These are phyloP conservation scores for Dillenia turbinata DNA, from an alignment of 164 flowering plant species.

Conservation along the genomic window DNA sequence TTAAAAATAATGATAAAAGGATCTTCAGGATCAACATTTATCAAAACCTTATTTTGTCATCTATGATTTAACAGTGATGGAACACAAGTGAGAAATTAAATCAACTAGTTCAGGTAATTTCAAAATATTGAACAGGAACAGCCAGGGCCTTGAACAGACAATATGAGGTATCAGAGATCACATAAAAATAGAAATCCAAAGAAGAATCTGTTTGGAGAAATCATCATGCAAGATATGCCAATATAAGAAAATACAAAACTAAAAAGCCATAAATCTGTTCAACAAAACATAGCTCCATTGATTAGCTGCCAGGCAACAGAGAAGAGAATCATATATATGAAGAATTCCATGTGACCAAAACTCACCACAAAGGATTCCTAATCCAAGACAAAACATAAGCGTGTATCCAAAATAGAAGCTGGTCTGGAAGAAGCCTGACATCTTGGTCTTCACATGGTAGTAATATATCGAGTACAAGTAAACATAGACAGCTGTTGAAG, in stretches of 20 bases:
- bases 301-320: not conserved
- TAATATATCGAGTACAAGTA: constrained; percentile 90
- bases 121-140: too few relatives aligned
- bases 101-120: too few relatives aligned
- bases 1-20: not conserved
- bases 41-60: too few relatives aligned
- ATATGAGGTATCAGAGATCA: too few relatives aligned
- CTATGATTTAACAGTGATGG: too few relatives aligned
- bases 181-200: too few relatives aligned
- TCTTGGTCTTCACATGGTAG: constrained; percentile 91
- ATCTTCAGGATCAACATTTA: not conserved
- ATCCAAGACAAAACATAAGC: constrained; percentile 91
- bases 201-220: too few relatives aligned
- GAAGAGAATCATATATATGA: not conserved
- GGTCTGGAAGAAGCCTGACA: constrained; percentile 99
- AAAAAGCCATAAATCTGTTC: too few relatives aligned
- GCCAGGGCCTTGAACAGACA: too few relatives aligned
- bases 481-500: constrained; percentile 92
- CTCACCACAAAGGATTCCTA: constrained; percentile 96
- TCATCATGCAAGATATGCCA: too few relatives aligned
- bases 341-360: constrained; percentile 4
- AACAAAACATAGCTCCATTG: not conserved
- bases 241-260: too few relatives aligned
- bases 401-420: constrained; percentile 99
- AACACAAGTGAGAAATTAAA: too few relatives aligned